Percentiles rank a stretch among this genome's conserved stretches.
These are phyloP conservation scores for Pseudogymnoascus sp. DNA, from an alignment of 2,329 filamentous ascomycete species.

Conservation along the genomic window DNA sequence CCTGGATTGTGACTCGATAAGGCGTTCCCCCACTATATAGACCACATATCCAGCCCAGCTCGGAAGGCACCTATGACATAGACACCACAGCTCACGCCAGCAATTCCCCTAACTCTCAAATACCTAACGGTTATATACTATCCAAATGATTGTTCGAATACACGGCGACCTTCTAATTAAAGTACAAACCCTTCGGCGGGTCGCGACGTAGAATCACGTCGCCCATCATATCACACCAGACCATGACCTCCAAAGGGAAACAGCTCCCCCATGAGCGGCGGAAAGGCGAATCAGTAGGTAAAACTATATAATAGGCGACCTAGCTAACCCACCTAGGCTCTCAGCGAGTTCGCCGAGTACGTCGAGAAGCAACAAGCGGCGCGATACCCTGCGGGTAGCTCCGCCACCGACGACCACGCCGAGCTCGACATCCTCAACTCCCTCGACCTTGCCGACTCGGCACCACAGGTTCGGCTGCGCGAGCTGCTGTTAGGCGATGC, in stretches of 20 bases:
- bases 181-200: conserved; percentile 3
- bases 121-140: neutral
- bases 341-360: conserved; percentile 96
- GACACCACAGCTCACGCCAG: neutral
- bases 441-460: conserved; percentile 62
- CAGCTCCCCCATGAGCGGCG: conserved; percentile 69
- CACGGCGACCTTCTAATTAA: conserved; percentile 1
- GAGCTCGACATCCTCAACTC: conserved; percentile 86
- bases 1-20: neutral
- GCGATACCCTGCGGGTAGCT: conserved; percentile 43
- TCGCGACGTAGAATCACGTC: neutral
- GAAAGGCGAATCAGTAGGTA: conserved; percentile 72
- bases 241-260: conserved; percentile 33
- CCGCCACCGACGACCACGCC: conserved; percentile 58
- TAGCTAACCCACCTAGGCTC: conserved; percentile 41
- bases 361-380: conserved; percentile 86
- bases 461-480: conserved; percentile 60
- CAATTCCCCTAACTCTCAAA: neutral
- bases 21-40: conserved; percentile 4
- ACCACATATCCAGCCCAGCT: neutral
- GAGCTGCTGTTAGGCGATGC: conserved; percentile 61
- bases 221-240: neutral
- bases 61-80: conserved; percentile 3
- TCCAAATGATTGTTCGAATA: conserved; percentile 11
- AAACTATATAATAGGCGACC: neutral